Evolutionary conservation across 2,329 filamentous ascomycete species (phyloP), one percentile per base, ranked within the genome.

Genomic region (Arthrobotrys sphaeroides): DNA sequence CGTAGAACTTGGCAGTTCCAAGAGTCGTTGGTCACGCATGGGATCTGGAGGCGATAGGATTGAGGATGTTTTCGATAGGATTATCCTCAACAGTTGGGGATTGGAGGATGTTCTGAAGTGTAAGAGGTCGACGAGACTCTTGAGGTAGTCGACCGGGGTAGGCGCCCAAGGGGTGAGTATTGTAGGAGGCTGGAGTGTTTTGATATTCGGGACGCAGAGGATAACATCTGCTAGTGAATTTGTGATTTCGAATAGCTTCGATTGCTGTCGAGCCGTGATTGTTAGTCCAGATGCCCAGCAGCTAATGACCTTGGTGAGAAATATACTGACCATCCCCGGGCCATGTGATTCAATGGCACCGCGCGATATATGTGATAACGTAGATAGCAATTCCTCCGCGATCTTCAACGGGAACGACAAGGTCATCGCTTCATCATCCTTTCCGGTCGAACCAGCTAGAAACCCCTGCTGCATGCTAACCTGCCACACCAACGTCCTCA

Each of bases 141-240:
- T 75, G 5, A 75, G 64, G 22, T 75, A 75, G 22, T 75, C 72
- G 16, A 68, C 38, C 7, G 72, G 72, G 0, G 72, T 75, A 2
- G 62, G 72, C 7, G 40, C 12, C 65, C 72, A 69, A 13, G 64
- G 22, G 1, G 36, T 36, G 6, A 61, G 13, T 31, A 28, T 26
- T 31, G 47, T n/a, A 12, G 26, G 10, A n/a, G 64, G n/a, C 20
- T 18, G 43, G 5, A 62, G 47, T 10, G 60, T 2, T 33, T 75
- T 75, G 47, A 69, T 47, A 28, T 75, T 68, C 12, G 72, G 72
- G 20, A 75, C 57, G 20, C 72, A 75, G 18, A 75, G 72, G 6
- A 75, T 75, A 10, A 75, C 72, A 60, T 75, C 72, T 12, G 72
- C 72, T n/a, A 75, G 57, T 2, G 72, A 75, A 20, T 75, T 75